Conservation (phyloP, 148 eudicot species). For the Oxyria digyna region DNA sequence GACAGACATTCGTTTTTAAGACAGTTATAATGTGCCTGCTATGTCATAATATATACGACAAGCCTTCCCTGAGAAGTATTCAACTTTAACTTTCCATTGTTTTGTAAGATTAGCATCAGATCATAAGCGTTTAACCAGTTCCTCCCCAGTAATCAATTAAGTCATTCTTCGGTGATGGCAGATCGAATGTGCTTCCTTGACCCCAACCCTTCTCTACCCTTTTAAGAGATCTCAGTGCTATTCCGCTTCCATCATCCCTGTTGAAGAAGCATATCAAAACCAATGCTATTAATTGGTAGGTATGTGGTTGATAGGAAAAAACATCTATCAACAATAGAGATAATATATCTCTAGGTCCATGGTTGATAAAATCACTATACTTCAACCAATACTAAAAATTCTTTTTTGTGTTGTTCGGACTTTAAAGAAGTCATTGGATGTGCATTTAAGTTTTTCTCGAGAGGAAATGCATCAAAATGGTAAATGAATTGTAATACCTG, state of each 20-base stretch:
- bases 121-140: not conserved
- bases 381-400: not conserved
- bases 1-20: too few relatives aligned
- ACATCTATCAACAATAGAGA: not conserved
- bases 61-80: too few relatives aligned
- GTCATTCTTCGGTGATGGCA: constrained; percentile 33
- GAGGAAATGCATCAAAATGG: not conserved
- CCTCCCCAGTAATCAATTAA: constrained; percentile 36
- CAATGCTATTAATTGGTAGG: not conserved
- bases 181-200: constrained; percentile 47
- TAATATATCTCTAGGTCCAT: not conserved
- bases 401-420: not conserved
- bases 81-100: too few relatives aligned
- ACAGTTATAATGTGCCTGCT: too few relatives aligned
- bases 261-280: constrained; percentile 6
- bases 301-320: not conserved
- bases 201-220: constrained; percentile 90
- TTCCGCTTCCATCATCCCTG: constrained; percentile 84
- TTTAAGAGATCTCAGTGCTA: constrained; percentile 55
- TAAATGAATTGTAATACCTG: constrained; percentile 41
- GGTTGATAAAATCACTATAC: not conserved
- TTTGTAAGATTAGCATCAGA: not conserved
- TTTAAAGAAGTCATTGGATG: not conserved
- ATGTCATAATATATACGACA: too few relatives aligned
- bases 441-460: not conserved